Base-by-base conservation (phyloP, 1,284 basidiomycete species). In the Exobasidium rhododendri region DNA sequence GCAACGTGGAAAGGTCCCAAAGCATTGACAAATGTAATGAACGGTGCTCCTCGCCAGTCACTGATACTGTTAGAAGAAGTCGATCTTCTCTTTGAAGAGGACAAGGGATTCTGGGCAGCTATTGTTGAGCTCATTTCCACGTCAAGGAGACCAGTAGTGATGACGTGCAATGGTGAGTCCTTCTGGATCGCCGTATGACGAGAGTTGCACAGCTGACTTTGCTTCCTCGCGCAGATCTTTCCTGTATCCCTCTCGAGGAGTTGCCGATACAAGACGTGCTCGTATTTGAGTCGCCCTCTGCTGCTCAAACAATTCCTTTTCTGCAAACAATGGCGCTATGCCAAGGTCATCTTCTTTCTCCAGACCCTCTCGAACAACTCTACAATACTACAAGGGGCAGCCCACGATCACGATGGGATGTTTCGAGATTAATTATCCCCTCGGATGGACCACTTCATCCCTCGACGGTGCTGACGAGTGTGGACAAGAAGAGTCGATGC, bases 1-100 rank as follows among this genome's bases (percentile, higher is more conserved):
- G 71, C 69, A 1, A 13, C 43, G 24, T 30, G 30, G 24, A 31
- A 31, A 6, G 5, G 31, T 17, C 13, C n/a, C 5, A 29, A 26
- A 10, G 6, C n/a, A 14, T 13, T 20, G n/a, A 57, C 26, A 17
- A 40, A 29, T 17, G 29, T 6, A 44, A 29, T 13, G 17, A 57
- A 47, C 20, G 46, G 20, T 20, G 14, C n/a, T 4, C 11, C 51
- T 2, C 84, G 85, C 51, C 94, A 99, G 81, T 94, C 91, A 0
- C 81, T 96, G 53, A 90, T 98, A 69, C 83, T 99, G 32, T 82
- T 99, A n/a, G 96, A 99, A 80, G 96, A 98, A 79, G 94, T 91
- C 6, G 96, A 99, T 80, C 86, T 97, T 43, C 82, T 97, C 45
- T 98, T 88, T 81, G 88, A 87, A 66, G 91, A 94, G 56, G 94